Percentiles rank a stretch among this genome's conserved stretches.
Evolutionary conservation across 2,329 filamentous ascomycete genomes (phyloP).

Genomic region (Fusarium subglutinans): DNA sequence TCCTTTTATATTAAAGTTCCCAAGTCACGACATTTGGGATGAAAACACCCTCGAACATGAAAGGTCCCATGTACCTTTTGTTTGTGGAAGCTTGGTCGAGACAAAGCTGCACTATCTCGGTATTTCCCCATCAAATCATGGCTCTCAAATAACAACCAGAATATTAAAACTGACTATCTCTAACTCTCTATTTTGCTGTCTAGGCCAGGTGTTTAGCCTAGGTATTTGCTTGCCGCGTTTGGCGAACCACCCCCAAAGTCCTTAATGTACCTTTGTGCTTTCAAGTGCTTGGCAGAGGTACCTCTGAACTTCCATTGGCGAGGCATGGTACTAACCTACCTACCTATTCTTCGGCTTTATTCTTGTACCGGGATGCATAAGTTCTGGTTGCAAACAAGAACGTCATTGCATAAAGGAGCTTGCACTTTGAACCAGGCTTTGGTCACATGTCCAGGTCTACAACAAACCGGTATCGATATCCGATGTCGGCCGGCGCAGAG

Average conservation of each 20-base stretch:
- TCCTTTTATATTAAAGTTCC: too few relatives aligned
- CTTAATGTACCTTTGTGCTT: background rate
- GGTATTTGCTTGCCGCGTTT: background rate
- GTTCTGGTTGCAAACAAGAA: background rate
- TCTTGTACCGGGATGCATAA: background rate
- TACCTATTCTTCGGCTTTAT: background rate
- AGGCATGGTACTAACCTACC: background rate
- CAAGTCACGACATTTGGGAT: background rate
- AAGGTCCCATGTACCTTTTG: background rate
- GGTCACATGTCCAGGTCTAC: background rate
- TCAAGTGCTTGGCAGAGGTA: background rate
- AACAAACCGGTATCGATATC: background rate
- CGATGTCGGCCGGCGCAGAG: conserved; percentile 5
- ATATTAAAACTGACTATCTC: background rate
- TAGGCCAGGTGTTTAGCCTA: background rate
- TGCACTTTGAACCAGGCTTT: background rate
- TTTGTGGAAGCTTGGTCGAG: background rate
- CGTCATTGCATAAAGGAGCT: background rate
- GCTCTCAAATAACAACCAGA: background rate
- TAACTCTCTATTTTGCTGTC: background rate
- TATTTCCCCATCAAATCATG: background rate
- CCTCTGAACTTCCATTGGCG: background rate
- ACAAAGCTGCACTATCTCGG: background rate
- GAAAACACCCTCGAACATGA: background rate
- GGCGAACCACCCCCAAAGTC: conserved; percentile 1